Evolutionary conservation across 176 grass and related monocot genomes (phyloP), one percentile per base, ranked within the genome.

Genomic region (Thinopyrum elongatum): DNA sequence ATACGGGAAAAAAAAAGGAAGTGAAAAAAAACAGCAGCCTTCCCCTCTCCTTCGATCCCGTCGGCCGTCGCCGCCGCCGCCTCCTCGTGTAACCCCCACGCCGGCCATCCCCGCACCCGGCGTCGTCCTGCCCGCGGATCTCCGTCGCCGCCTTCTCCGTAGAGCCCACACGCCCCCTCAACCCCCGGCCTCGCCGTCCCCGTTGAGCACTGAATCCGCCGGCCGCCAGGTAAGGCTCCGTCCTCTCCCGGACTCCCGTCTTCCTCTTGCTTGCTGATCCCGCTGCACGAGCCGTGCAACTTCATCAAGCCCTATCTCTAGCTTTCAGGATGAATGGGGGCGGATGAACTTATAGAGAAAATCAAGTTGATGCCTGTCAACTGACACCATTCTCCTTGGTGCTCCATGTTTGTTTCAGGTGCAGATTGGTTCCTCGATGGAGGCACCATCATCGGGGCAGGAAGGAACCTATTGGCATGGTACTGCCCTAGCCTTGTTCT

Each of bases 351-450:
- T 11, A 41, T 38, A 41, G 10, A 3, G 39, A 41, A 41, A 41
- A 41, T 41, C 10, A 41, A 35, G 15, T 68, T 69, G 30, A 8
- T 69, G 31, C 31, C 65, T 69, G 31, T 69, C 33, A 39, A 10
- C 14, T 49, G 44, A 76, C 47, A 16, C 16, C 44, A 76, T 76
- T 74, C 41, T 9, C 16, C 72, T 29, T 31, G 3, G 44, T 7
- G 49, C 6, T 76, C 35, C 8, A 17, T 44, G 42, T 44, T 42
- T 85, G 36, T 65, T 19, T 27, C 27, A 70, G 4, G 2, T 49
- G 63, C 80, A 80, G 77, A 22, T 55, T 60, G 12, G 6, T 31
- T 78, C 26, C 29, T 21, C 19, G 11, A 91, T 88, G 90, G 53
- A 22, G 19, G 53, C 77, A 8, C 19, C 77, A 27, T 68, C 82